Percentiles rank a stretch among this genome's conserved stretches.
Conservation (phyloP, 2,329 filamentous ascomycete genomes). For the Hymenoscyphus repandus region DNA sequence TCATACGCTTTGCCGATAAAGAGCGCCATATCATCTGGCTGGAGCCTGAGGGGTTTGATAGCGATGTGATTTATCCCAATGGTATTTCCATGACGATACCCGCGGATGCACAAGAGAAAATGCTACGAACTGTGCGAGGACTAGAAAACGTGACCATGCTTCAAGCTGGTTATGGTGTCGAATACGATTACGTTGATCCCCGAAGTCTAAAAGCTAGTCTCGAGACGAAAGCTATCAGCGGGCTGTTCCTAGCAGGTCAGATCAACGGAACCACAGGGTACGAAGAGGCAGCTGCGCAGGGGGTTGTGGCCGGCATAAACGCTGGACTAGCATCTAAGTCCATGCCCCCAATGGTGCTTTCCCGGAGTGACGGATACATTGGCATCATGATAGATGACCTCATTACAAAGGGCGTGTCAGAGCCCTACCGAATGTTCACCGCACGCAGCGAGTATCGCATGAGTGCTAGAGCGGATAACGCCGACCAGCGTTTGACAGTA, state of each 20-base stretch:
- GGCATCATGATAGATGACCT: constrained; percentile 99
- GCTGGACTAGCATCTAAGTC: constrained; percentile 74
- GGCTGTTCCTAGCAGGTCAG: constrained; percentile 88
- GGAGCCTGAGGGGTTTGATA: constrained; percentile 91
- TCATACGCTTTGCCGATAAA: constrained; percentile 81
- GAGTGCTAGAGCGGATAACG: constrained; percentile 87
- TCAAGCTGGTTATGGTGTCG: constrained; percentile 92
- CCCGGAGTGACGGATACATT: constrained; percentile 87
- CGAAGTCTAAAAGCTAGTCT: constrained; percentile 81
- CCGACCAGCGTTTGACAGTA: constrained; percentile 77
- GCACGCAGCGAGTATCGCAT: constrained; percentile 93
- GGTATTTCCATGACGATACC: constrained; percentile 97
- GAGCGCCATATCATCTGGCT: constrained; percentile 88
- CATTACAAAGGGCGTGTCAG: constrained; percentile 91
- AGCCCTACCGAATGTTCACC: constrained; percentile 98
- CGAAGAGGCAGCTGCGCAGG: constrained; percentile 93
- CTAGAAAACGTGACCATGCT: constrained; percentile 88
- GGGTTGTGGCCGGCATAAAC: constrained; percentile 88
- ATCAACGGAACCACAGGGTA: constrained; percentile 99
- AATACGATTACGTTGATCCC: constrained; percentile 98
- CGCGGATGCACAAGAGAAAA: constrained; percentile 74
- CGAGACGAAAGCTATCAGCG: constrained; percentile 86
- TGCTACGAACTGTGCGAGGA: constrained; percentile 82
- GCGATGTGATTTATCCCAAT: constrained; percentile 88
- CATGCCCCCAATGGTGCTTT: constrained; percentile 61